phyloP scores from a whole-genome alignment of 2,329 filamentous ascomycete species.

The Helotiales sp. region DNA sequence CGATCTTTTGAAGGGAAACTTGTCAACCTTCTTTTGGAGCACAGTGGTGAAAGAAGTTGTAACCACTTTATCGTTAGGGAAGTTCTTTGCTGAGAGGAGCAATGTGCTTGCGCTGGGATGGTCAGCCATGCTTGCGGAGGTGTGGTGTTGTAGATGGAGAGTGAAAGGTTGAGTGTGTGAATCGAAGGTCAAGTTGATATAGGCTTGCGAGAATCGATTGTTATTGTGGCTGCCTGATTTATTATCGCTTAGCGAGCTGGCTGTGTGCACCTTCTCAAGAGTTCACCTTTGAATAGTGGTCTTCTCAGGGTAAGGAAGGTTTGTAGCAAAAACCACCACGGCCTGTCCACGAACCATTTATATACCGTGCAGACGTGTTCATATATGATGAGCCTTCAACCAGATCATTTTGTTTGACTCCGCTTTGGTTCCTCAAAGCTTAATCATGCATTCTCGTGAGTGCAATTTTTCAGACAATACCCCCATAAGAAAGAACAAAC shows the following conservation, averaged over 20 bases:
- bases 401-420: too few species aligned
- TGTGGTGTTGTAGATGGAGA: background rate
- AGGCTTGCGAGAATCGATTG: background rate
- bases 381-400: too few species aligned
- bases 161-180: background rate
- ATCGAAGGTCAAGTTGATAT: background rate
- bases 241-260: background rate
- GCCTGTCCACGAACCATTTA: too few species aligned
- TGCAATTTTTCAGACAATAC: too few species aligned
- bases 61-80: background rate
- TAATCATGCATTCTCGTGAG: too few species aligned
- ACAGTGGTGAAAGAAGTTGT: background rate
- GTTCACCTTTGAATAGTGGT: background rate
- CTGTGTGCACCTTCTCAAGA: background rate
- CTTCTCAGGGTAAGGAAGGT: background rate
- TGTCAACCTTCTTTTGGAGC: background rate
- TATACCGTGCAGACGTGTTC: too few species aligned
- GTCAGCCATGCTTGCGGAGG: background rate
- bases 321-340: too few species aligned
- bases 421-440: too few species aligned
- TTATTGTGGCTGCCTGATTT: background rate
- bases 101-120: background rate
- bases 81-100: background rate
- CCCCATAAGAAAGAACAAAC: too few species aligned
- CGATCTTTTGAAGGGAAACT: background rate